A percentile compares a stretch with the other conserved stretches of the same genome.
phyloP scores from a whole-genome alignment of 1,284 basidiomycete species.

The Anthracocystis panici-leucophaei region DNA sequence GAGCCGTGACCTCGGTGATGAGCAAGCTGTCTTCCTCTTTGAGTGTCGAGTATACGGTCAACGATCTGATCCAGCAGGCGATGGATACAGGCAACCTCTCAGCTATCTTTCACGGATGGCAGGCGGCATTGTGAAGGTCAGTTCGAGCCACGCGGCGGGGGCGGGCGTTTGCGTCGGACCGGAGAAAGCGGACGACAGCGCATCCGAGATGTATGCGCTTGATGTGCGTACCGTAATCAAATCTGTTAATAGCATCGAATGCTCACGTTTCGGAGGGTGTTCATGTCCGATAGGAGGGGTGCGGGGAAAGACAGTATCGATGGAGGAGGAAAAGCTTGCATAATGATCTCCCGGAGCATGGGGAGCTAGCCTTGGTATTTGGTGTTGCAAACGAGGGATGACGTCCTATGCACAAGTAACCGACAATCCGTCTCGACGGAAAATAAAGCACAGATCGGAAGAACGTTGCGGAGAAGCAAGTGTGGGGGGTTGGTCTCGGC shows the following conservation, averaged over 20 bases:
- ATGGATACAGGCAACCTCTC: constrained; percentile 82
- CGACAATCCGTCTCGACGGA: neutral
- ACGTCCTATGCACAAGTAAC: neutral
- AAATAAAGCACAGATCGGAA: neutral
- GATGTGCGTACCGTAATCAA: neutral
- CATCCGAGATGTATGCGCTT: neutral
- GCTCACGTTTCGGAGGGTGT: neutral
- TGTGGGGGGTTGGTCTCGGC: neutral
- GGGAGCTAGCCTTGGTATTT: too few relatives aligned
- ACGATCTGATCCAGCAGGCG: constrained; percentile 90
- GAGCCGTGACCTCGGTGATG: constrained; percentile 75
- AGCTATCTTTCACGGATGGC: constrained; percentile 76
- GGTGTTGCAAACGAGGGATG: neutral
- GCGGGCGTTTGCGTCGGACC: neutral
- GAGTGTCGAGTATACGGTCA: constrained; percentile 92
- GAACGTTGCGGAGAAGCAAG: neutral
- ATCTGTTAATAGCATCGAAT: neutral
- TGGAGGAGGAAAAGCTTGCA: neutral
- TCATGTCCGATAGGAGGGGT: neutral
- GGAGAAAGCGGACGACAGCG: neutral
- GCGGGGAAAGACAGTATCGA: neutral
- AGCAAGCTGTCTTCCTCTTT: constrained; percentile 83
- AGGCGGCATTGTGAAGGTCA: constrained; percentile 35
- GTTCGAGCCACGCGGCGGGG: constrained; percentile 1
- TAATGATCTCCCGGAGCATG: neutral